phyloP scores from a whole-genome alignment of 345 rosid species.

The Citrus mangshanensis region DNA sequence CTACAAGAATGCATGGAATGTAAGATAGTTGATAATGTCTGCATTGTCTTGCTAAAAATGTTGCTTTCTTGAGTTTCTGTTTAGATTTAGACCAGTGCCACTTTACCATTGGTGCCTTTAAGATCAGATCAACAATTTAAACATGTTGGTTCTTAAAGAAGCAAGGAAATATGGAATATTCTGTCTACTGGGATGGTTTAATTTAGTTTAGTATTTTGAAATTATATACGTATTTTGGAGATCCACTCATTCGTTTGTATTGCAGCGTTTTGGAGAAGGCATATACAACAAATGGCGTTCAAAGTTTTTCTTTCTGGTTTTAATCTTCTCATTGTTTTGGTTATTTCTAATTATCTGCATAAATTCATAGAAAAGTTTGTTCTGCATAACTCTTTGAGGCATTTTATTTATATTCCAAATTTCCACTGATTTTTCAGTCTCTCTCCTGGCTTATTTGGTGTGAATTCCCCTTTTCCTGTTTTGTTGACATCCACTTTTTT shows the following conservation, averaged over 20 bases:
- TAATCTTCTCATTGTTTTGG: neutral
- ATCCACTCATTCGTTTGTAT: too few relatives aligned
- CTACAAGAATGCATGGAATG: neutral
- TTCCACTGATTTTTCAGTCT: neutral
- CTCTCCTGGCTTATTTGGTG: neutral
- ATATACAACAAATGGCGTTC: neutral
- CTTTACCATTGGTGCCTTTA: neutral
- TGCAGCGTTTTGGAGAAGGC: neutral
- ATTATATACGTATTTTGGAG: neutral
- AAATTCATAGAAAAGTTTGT: neutral
- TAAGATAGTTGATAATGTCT: neutral
- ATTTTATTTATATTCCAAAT: neutral
- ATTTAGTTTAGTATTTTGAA: neutral
- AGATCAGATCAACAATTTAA: neutral
- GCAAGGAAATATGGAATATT: neutral
- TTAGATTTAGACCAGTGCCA: neutral
- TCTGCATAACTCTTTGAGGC: neutral
- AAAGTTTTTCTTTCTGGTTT: neutral
- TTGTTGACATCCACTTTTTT: neutral
- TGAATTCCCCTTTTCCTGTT: neutral
- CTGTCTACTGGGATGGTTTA: neutral
- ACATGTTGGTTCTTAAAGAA: neutral
- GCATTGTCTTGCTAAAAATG: neutral
- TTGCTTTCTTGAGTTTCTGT: neutral
- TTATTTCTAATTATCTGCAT: neutral